Conservation (phyloP, 176 grass and related monocot genomes). For the Aegilops sharonensis region DNA sequence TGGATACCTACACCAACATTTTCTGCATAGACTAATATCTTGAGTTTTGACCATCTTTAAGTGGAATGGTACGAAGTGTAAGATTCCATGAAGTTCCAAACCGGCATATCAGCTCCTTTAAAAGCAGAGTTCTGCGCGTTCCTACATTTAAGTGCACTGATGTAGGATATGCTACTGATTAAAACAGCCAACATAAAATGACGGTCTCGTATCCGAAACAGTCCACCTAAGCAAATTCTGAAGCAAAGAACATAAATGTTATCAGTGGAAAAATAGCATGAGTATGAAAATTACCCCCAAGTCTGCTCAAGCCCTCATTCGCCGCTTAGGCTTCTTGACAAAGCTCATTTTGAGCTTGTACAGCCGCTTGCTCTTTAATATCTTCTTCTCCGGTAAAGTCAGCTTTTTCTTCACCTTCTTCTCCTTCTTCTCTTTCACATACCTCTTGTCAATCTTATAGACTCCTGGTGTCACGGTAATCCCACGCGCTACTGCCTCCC, state of each 20-base stretch:
- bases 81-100: not conserved
- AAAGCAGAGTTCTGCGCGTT: not conserved
- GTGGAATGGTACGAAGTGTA: not conserved
- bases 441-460: slow-evolving; percentile 68
- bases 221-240: slow-evolving; percentile 2
- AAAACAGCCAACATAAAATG: slow-evolving; percentile 16
- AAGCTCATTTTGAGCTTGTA: slow-evolving; percentile 91
- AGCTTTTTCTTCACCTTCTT: slow-evolving; percentile 89
- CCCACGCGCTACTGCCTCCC: slow-evolving; percentile 69
- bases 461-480: slow-evolving; percentile 48
- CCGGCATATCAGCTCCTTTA: not conserved
- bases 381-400: slow-evolving; percentile 88
- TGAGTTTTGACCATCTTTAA: not conserved
- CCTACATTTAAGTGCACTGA: not conserved
- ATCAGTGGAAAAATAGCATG: slow-evolving; percentile 26
- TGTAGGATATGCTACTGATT: not conserved
- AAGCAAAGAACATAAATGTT: slow-evolving; percentile 18
- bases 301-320: slow-evolving; percentile 37
- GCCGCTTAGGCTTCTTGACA: slow-evolving; percentile 72
- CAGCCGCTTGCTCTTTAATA: slow-evolving; percentile 80
- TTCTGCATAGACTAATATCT: not conserved
- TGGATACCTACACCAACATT: not conserved
- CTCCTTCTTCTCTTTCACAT: slow-evolving; percentile 63
- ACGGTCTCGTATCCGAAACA: slow-evolving; percentile 23
- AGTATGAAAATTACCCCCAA: slow-evolving; percentile 34